phyloP scores from a whole-genome alignment of 345 rosid species.

The Ceriops tagal region DNA sequence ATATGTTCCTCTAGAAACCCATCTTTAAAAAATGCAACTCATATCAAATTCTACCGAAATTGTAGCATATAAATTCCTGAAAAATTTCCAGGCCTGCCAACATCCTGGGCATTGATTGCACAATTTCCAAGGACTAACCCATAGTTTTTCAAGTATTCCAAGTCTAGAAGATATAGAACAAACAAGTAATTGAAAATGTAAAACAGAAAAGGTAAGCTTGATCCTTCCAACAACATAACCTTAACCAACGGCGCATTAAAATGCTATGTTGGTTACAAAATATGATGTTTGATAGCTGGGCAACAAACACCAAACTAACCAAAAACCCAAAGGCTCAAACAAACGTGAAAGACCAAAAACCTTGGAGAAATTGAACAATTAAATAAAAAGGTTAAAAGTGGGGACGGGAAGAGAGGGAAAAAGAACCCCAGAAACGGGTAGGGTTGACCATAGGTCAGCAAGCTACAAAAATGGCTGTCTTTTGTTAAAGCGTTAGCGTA shows the following conservation, averaged over 20 bases:
- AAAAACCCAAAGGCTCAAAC: neutral
- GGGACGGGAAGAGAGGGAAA: neutral
- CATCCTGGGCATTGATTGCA: neutral
- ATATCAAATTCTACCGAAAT: too few relatives aligned
- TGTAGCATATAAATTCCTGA: too few relatives aligned
- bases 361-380: neutral
- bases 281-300: neutral
- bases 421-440: neutral
- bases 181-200: neutral
- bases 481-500: constrained; percentile 6
- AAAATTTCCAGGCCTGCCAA: too few relatives aligned
- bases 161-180: too few relatives aligned
- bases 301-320: constrained; percentile 4
- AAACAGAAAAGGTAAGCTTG: neutral
- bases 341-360: neutral
- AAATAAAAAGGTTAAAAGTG: neutral
- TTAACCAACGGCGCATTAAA: neutral
- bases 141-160: neutral
- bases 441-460: too few relatives aligned
- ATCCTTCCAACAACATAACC: neutral
- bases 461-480: neutral
- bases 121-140: neutral
- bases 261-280: neutral
- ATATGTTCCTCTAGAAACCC: too few relatives aligned
- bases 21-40: too few relatives aligned